Conservation (phyloP, 2,329 filamentous ascomycete species). For the Xylariomycetidae sp. region DNA sequence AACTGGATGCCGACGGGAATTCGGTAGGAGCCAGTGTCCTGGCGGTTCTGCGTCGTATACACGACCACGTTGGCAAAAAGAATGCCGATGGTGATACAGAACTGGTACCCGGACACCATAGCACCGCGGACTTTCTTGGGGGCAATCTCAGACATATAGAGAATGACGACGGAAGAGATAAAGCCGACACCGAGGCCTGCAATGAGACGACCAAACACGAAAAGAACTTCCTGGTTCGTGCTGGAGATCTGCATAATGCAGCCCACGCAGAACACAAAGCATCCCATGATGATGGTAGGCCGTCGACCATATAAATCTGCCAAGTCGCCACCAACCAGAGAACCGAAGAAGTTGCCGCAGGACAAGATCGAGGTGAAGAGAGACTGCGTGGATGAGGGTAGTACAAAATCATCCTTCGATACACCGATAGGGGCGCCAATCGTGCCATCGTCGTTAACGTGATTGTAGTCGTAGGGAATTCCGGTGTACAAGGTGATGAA, state of each 20-base stretch:
- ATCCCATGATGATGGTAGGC: conserved; percentile 55
- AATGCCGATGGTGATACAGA: conserved; percentile 71
- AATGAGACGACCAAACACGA: conserved; percentile 61
- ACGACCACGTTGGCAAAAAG: conserved; percentile 65
- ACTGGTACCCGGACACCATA: conserved; percentile 71
- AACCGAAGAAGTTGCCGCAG: conserved; percentile 59
- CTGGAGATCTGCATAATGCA: conserved; percentile 56
- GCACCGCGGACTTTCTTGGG: conserved; percentile 65
- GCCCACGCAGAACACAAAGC: conserved; percentile 54
- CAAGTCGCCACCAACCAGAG: conserved; percentile 60
- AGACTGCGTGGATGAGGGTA: conserved; percentile 47
- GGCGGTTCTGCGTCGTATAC: conserved; percentile 57
- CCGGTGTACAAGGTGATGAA: conserved; percentile 40
- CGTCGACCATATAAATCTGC: conserved; percentile 61
- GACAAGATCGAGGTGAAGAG: conserved; percentile 65
- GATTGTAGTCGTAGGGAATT: conserved; percentile 26
- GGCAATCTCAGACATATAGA: conserved; percentile 63
- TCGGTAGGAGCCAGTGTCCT: conserved; percentile 60
- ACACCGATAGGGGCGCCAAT: conserved; percentile 17
- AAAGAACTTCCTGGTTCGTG: conserved; percentile 43
- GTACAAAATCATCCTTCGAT: conserved; percentile 29
- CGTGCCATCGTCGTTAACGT: conserved; percentile 5
- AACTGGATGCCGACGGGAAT: conserved; percentile 69
- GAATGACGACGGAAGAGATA: conserved; percentile 62
- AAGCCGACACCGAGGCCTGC: conserved; percentile 64